A percentile compares a stretch with the other conserved stretches of the same genome.
Conservation (phyloP, 2,329 filamentous ascomycete genomes). For the Ascochyta viciae-villosae region DNA sequence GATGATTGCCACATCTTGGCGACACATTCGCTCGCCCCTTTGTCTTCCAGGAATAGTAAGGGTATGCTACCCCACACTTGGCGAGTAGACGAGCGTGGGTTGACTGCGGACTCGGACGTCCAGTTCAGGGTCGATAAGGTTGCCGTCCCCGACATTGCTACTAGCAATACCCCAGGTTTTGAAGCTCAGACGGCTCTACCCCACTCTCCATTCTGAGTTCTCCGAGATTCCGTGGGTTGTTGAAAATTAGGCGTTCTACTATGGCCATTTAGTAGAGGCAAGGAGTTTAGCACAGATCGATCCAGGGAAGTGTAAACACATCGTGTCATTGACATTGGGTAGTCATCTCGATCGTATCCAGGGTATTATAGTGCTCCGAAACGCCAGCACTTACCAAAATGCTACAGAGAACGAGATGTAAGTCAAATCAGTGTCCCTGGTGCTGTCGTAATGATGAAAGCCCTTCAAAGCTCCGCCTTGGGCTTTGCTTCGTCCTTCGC, state of each 20-base stretch:
- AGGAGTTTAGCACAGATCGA: background rate
- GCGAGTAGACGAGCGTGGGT: constrained; percentile 7
- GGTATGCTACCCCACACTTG: constrained; percentile 4
- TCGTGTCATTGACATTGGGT: background rate
- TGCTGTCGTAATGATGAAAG: too few species aligned
- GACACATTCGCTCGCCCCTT: background rate
- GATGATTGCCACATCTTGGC: constrained; percentile 11
- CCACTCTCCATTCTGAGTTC: background rate
- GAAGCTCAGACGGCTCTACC: constrained; percentile 5
- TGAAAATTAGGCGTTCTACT: background rate
- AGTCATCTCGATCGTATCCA: background rate
- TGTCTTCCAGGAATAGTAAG: background rate
- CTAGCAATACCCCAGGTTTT: constrained; percentile 13
- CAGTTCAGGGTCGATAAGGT: background rate
- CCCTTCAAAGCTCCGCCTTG: constrained; percentile 17
- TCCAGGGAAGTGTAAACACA: background rate
- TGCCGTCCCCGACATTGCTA: constrained; percentile 16
- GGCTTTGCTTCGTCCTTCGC: constrained; percentile 27
- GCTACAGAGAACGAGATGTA: background rate
- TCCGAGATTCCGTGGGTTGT: background rate
- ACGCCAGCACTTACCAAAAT: constrained; percentile 9
- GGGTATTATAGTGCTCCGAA: constrained; percentile 12
- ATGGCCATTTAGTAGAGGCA: background rate
- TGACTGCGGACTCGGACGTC: background rate
- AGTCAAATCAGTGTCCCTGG: background rate